Evolutionary conservation across 805 yeast genomes (phyloP).

Genomic region (Zygoascus tannicola): DNA sequence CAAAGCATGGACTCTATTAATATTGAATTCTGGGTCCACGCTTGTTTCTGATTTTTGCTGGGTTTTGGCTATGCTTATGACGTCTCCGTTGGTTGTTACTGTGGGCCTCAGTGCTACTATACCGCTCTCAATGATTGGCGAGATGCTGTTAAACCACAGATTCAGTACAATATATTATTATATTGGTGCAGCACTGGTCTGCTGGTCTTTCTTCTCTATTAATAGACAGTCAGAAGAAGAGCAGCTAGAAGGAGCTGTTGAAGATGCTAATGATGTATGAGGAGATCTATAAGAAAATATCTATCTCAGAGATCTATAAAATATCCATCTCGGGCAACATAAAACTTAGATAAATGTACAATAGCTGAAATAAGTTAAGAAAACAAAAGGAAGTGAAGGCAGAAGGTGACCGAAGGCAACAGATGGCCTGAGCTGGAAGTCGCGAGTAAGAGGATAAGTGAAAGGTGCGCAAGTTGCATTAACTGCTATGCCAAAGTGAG

Average conservation of each 20-base stretch:
- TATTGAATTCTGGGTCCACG: conserved; percentile 64
- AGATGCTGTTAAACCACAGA: conserved; percentile 61
- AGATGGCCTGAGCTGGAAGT: too few relatives aligned
- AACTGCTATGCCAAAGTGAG: too few relatives aligned
- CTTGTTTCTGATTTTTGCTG: conserved; percentile 87
- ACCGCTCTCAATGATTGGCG: conserved; percentile 91
- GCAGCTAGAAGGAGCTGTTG: conserved; percentile 5
- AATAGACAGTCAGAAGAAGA: conserved; percentile 72
- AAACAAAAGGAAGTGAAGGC: too few relatives aligned
- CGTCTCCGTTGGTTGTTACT: conserved; percentile 91
- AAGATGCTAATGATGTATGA: not conserved
- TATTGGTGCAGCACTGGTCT: conserved; percentile 72
- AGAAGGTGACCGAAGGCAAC: too few relatives aligned
- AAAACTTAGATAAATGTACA: too few relatives aligned
- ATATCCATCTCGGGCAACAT: not conserved
- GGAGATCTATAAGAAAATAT: not conserved
- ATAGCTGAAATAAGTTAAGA: too few relatives aligned
- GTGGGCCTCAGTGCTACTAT: conserved; percentile 90
- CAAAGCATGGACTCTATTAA: conserved; percentile 44
- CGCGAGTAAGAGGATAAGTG: too few relatives aligned
- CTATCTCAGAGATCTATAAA: too few relatives aligned
- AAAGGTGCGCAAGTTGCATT: too few relatives aligned
- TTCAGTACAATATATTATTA: conserved; percentile 53
- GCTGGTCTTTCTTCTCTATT: conserved; percentile 73
- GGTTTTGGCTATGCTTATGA: conserved; percentile 90